These are phyloP conservation scores for Aspergillus heteromorphus DNA, from an alignment of 495 filamentous ascomycete species.

Conservation along the genomic window DNA sequence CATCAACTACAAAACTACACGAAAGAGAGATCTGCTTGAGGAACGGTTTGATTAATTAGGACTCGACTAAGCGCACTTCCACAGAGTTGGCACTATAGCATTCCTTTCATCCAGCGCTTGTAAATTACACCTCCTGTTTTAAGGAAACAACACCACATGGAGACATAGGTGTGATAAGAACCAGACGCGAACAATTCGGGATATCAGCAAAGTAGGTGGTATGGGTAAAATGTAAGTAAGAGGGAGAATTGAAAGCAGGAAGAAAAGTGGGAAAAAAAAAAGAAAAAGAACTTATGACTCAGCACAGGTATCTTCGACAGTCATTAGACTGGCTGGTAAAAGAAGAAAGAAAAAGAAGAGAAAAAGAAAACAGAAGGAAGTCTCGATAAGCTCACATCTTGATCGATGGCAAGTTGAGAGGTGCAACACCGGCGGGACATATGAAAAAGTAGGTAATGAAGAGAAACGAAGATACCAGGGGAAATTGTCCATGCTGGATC, in stretches of 20 bases:
- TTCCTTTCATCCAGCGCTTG: slow-evolving; percentile 10
- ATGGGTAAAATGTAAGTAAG: slow-evolving; percentile 6
- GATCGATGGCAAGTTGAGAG: slow-evolving; percentile 7
- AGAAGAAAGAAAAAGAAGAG: too few species aligned
- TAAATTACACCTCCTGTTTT: slow-evolving; percentile 17
- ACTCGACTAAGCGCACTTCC: not conserved
- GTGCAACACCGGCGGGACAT: not conserved
- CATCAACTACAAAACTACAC: too few species aligned
- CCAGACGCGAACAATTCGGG: slow-evolving; percentile 13
- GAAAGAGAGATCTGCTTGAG: not conserved
- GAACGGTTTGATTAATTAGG: too few species aligned
- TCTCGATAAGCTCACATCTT: slow-evolving; percentile 11
- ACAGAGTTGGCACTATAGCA: slow-evolving; percentile 2
- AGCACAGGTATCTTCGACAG: slow-evolving; percentile 39
- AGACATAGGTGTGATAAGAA: slow-evolving; percentile 4
- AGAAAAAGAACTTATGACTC: slow-evolving; percentile 17
- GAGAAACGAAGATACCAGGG: slow-evolving; percentile 6
- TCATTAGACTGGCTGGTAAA: slow-evolving; percentile 27
- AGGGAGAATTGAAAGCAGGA: not conserved
- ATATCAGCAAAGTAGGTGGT: slow-evolving; percentile 13
- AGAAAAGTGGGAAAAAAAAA: slow-evolving; percentile 14
- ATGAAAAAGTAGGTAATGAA: slow-evolving; percentile 6
- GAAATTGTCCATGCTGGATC: slow-evolving; percentile 3
- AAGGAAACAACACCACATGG: slow-evolving; percentile 8
- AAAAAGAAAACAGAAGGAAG: slow-evolving; percentile 16